Evolutionary conservation across 139 green algal genomes (phyloP).

Genomic region (Chlamydomonas incerta): DNA sequence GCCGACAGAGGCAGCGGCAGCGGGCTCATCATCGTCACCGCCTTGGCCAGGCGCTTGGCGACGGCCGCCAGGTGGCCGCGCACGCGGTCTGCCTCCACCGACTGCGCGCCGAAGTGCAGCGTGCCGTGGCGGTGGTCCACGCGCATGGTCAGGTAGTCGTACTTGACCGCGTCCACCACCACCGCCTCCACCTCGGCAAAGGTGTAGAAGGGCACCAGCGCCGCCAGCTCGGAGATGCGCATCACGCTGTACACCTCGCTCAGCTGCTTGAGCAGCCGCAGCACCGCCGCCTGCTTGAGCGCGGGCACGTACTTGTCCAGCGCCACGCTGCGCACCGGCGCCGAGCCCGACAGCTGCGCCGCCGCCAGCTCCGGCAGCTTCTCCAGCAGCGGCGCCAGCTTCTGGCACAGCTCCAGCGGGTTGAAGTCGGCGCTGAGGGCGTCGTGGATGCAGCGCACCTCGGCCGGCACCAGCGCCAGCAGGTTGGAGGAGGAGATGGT

Average conservation of each 20-base stretch:
- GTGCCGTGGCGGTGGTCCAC: slow-evolving; percentile 93
- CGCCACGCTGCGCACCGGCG: slow-evolving; percentile 73
- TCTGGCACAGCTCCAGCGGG: slow-evolving; percentile 92
- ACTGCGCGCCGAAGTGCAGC: slow-evolving; percentile 89
- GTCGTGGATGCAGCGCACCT: slow-evolving; percentile 63
- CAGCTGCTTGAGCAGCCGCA: slow-evolving; percentile 94
- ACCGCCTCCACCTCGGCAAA: slow-evolving; percentile 90
- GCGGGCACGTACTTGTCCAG: slow-evolving; percentile 60
- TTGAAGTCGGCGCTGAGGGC: slow-evolving; percentile 78
- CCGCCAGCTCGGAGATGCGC: slow-evolving; percentile 60
- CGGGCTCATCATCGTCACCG: slow-evolving; percentile 70
- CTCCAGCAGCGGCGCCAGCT: slow-evolving; percentile 83
- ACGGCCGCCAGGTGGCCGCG: slow-evolving; percentile 62
- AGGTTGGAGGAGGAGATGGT: slow-evolving; percentile 87
- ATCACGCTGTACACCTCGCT: slow-evolving; percentile 76
- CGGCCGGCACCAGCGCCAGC: slow-evolving; percentile 78
- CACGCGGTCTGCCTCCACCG: slow-evolving; percentile 70
- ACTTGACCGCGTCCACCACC: slow-evolving; percentile 93
- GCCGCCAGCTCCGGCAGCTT: slow-evolving; percentile 60
- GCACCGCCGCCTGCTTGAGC: slow-evolving; percentile 79
- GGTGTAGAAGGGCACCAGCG: slow-evolving; percentile 70
- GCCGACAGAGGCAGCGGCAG: not conserved
- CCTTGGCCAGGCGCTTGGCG: slow-evolving; percentile 79
- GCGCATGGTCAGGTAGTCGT: slow-evolving; percentile 87
- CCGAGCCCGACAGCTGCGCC: slow-evolving; percentile 56